Conservation (phyloP, 495 filamentous ascomycete species). For the Trichoderma asperelloides region DNA sequence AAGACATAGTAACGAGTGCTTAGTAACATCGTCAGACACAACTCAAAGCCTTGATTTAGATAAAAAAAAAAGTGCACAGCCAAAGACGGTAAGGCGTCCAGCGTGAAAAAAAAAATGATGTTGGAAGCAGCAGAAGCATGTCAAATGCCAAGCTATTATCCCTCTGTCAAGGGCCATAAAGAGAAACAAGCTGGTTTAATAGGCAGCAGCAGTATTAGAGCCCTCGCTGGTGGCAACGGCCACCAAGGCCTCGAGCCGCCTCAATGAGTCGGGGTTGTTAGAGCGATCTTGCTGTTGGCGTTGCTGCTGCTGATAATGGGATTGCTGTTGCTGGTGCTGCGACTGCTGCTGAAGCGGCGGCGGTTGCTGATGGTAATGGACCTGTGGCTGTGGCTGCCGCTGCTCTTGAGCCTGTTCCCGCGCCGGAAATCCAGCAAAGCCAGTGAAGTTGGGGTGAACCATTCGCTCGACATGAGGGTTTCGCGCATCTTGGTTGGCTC, state of each 20-base stretch:
- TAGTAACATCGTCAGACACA: not conserved
- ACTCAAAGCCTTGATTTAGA: too few species aligned
- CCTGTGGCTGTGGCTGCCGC: not conserved
- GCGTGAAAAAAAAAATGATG: too few species aligned
- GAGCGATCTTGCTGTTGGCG: constrained; percentile 14
- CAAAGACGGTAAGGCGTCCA: too few species aligned
- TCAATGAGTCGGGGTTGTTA: constrained; percentile 39
- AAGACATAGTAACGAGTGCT: too few species aligned
- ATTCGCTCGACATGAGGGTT: constrained; percentile 36
- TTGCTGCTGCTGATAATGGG: constrained; percentile 10
- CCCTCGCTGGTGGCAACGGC: constrained; percentile 84
- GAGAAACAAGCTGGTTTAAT: constrained; percentile 19
- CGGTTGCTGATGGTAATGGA: constrained; percentile 13
- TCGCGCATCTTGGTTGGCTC: constrained; percentile 28
- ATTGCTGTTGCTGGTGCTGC: constrained; percentile 10
- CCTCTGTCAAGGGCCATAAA: not conserved
- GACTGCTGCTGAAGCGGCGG: constrained; percentile 13
- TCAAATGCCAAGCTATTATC: too few species aligned
- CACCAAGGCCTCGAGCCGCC: constrained; percentile 72
- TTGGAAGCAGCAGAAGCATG: not conserved
- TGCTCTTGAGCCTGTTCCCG: constrained; percentile 17
- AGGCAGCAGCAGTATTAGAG: constrained; percentile 44
- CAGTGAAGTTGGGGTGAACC: constrained; percentile 37
- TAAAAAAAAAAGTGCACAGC: too few species aligned
- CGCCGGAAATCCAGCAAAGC: constrained; percentile 36